A percentile compares a stretch with the other conserved stretches of the same genome.
phyloP scores from a whole-genome alignment of 768 basidiomycete species.

The Trametes cinnabarina region DNA sequence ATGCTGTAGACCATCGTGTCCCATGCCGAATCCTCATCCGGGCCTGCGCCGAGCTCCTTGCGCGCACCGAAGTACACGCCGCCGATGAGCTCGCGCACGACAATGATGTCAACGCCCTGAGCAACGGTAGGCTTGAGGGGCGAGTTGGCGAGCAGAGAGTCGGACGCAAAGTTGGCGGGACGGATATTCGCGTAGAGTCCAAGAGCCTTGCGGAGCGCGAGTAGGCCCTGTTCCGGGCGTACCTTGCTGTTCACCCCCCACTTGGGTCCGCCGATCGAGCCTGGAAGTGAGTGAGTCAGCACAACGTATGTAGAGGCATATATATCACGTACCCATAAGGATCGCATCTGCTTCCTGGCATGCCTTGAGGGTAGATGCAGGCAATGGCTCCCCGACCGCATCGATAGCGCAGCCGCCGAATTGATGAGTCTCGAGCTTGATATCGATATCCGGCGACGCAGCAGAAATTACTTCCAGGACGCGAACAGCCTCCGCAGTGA shows the following conservation, averaged over 20 bases:
- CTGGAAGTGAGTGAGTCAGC: conserved; percentile 39
- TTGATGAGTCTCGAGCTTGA: conserved; percentile 70
- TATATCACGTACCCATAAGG: conserved; percentile 69
- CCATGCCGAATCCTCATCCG: conserved; percentile 71
- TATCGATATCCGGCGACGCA: conserved; percentile 59
- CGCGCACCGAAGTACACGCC: conserved; percentile 94
- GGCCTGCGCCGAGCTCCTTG: conserved; percentile 75
- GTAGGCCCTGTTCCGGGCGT: conserved; percentile 90
- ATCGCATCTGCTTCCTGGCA: conserved; percentile 95
- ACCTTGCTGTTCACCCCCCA: conserved; percentile 91
- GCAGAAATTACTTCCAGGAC: conserved; percentile 74
- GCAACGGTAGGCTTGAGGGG: conserved; percentile 87
- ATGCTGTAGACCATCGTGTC: conserved; percentile 95
- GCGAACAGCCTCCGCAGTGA: conserved; percentile 79
- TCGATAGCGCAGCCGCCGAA: conserved; percentile 97
- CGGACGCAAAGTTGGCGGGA: conserved; percentile 91
- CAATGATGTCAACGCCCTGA: conserved; percentile 85
- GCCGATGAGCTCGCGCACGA: conserved; percentile 94
- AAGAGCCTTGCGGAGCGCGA: conserved; percentile 84
- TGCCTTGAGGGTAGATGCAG: conserved; percentile 79
- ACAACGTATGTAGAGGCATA: not conserved
- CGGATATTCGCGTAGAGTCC: conserved; percentile 98
- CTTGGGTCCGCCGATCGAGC: conserved; percentile 97
- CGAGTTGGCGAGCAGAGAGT: conserved; percentile 81
- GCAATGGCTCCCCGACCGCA: conserved; percentile 78